Base-by-base conservation (phyloP, 2,329 filamentous ascomycete genomes). In the Parasarocladium wereldwijsianum region DNA sequence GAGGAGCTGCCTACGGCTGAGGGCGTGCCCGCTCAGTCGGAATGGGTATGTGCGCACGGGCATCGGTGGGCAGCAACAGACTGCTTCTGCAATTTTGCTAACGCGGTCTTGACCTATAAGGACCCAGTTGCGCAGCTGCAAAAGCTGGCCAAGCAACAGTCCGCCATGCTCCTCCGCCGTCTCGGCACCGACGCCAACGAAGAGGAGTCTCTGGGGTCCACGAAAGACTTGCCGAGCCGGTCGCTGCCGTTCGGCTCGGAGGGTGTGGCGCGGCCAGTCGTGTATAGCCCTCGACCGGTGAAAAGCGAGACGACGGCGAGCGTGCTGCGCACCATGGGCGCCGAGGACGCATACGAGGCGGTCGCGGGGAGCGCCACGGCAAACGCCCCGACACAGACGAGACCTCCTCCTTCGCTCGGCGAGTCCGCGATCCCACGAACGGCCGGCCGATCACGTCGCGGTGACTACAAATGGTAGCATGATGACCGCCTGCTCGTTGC, bases 31-130 rank as follows among this genome's bases (percentile, higher is more conserved):
- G 65, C 72, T 52, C 86, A 93, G 66, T 68, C 72, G 49, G 83
- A 93, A 54, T 94, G 87, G 87, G 85, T 93, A 84, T 78, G 83
- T 83, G 65, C 65, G 55, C 65, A 69, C 47, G 64, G 64, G 38
- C 51, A 49, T 38, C 43, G 46, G 40, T 70, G 62, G 57, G 48
- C 42, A 36, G 58, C 58, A 37, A 50, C 55, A 44, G 64, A 67
- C 51, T 70, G 64, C 53, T 55, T 60, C 42, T 71, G 65, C 52
- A 56, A 62, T 41, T 47, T 67, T 17, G 55, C 65, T 70, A 68
- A 71, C 62, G 42, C 59, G 44, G 49, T 62, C 37, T 50, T 46
- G 37, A 42, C 47, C 43, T 43, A 57, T 40, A 64, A 83, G 77
- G 76, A 86, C 54, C 80, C 80, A 36, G 55, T 64, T 43, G 66